phyloP scores from a whole-genome alignment of 805 yeast genomes.

The Torulaspora microellipsoides region DNA sequence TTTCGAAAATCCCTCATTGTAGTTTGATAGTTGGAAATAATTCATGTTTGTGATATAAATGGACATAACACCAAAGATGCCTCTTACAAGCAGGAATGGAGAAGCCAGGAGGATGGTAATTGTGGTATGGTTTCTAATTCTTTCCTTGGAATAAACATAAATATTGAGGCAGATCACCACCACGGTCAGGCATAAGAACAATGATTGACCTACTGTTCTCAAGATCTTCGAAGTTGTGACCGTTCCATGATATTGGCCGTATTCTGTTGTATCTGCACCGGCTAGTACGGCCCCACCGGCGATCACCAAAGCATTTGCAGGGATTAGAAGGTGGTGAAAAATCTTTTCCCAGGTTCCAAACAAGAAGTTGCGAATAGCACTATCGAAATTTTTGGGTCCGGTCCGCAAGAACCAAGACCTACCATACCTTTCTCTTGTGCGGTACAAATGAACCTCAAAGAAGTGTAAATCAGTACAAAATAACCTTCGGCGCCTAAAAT shows the following conservation, averaged over 20 bases:
- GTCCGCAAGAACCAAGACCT: constrained; percentile 1
- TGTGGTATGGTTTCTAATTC: constrained; percentile 2
- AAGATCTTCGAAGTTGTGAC: neutral
- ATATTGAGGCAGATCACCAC: neutral
- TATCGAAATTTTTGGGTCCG: neutral
- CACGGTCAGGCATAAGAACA: neutral
- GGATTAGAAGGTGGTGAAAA: constrained; percentile 1
- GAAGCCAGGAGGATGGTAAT: constrained; percentile 1
- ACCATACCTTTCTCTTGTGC: constrained; percentile 1
- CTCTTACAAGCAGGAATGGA: constrained; percentile 4
- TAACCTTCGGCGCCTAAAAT: constrained; percentile 10
- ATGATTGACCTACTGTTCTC: constrained; percentile 2
- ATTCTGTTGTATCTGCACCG: neutral
- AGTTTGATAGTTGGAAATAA: constrained; percentile 2
- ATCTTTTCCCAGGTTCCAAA: constrained; percentile 1
- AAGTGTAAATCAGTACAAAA: constrained; percentile 3
- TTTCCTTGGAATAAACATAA: neutral
- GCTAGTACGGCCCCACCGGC: constrained; percentile 3
- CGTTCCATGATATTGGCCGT: neutral
- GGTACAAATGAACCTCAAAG: constrained; percentile 1
- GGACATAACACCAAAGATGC: constrained; percentile 1
- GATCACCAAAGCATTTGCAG: constrained; percentile 1
- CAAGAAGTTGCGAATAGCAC: neutral
- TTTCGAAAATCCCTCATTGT: neutral
- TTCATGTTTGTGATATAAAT: constrained; percentile 2